A percentile compares a stretch with the other conserved stretches of the same genome.
Evolutionary conservation across 192 early-diverging fungal species (phyloP).

Genomic region (Dimargaris cristalligena): DNA sequence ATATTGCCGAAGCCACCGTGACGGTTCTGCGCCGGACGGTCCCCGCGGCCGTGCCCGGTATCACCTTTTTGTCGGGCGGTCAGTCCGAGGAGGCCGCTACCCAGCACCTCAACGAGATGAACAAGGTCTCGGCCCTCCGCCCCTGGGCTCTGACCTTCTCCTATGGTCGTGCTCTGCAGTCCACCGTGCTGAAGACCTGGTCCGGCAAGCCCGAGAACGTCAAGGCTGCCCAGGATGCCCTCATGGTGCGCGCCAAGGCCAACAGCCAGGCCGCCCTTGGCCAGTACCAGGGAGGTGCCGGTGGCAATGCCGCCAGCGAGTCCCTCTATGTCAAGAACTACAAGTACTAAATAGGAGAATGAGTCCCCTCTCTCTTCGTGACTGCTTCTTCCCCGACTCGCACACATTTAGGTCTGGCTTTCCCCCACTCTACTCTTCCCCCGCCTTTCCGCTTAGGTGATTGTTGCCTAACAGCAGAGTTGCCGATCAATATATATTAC

Average conservation of each 20-base stretch:
- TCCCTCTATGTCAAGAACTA: conserved; percentile 26
- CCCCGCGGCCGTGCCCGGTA: conserved; percentile 26
- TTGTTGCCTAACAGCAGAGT: too few species aligned
- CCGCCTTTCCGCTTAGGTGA: too few species aligned
- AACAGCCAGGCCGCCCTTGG: conserved; percentile 21
- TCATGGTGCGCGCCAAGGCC: conserved; percentile 21
- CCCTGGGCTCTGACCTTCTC: conserved; percentile 29
- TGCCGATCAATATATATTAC: too few species aligned
- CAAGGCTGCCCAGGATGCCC: conserved; percentile 21
- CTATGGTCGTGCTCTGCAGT: conserved; percentile 28
- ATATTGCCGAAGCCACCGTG: conserved; percentile 22
- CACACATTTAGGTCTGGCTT: too few species aligned
- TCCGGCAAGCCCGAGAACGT: conserved; percentile 26
- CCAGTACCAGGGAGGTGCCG: conserved; percentile 17
- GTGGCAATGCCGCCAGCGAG: conserved; percentile 11
- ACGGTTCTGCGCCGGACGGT: conserved; percentile 24
- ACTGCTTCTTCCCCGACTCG: too few species aligned
- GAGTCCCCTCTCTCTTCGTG: too few species aligned
- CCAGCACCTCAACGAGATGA: conserved; percentile 26
- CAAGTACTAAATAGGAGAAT: conserved; percentile 28
- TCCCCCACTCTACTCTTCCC: too few species aligned
- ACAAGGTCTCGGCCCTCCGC: conserved; percentile 12
- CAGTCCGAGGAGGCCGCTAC: conserved; percentile 26
- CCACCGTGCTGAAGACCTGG: conserved; percentile 25
- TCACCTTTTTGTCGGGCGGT: conserved; percentile 29